Conservation (phyloP, 2,329 filamentous ascomycete species). For the Coniella lustricola region DNA sequence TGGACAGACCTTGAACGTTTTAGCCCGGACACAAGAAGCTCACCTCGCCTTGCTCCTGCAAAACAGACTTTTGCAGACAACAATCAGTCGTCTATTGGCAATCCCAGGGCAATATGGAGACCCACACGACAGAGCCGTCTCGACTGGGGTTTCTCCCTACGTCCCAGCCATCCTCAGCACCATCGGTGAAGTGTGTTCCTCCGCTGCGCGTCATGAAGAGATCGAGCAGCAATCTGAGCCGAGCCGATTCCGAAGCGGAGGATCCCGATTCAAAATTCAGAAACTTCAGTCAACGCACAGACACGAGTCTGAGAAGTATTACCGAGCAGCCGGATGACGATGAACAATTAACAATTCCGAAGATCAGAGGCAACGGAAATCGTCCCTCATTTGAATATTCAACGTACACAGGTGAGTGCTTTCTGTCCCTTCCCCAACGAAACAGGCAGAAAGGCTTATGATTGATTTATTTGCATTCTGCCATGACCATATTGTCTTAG, state of each 20-base stretch:
- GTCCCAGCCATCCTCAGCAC: slow-evolving; percentile 3
- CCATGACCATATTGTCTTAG: no score
- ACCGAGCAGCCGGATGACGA: slow-evolving; percentile 20
- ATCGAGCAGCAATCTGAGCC: slow-evolving; percentile 19
- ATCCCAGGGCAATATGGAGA: slow-evolving; percentile 27
- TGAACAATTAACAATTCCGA: slow-evolving; percentile 28
- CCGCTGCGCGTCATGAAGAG: slow-evolving; percentile 46
- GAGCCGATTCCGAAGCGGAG: background rate
- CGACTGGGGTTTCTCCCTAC: slow-evolving; percentile 27
- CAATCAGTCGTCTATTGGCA: background rate
- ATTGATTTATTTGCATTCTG: no score
- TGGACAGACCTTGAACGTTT: slow-evolving; percentile 28
- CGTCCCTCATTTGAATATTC: slow-evolving; percentile 1
- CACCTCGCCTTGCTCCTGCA: background rate
- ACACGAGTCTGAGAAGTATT: slow-evolving; percentile 20
- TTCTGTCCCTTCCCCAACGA: slow-evolving; percentile 4
- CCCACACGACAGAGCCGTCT: slow-evolving; percentile 22
- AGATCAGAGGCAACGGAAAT: slow-evolving; percentile 24
- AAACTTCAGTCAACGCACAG: slow-evolving; percentile 20
- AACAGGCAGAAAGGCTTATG: slow-evolving; percentile 3
- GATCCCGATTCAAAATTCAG: slow-evolving; percentile 4
- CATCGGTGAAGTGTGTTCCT: slow-evolving; percentile 23
- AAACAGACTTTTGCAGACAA: background rate
- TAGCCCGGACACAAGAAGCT: background rate
- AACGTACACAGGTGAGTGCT: slow-evolving; percentile 1